These are phyloP conservation scores for Tetracladium marchalianum DNA, from an alignment of 495 filamentous ascomycete genomes.

Conservation along the genomic window DNA sequence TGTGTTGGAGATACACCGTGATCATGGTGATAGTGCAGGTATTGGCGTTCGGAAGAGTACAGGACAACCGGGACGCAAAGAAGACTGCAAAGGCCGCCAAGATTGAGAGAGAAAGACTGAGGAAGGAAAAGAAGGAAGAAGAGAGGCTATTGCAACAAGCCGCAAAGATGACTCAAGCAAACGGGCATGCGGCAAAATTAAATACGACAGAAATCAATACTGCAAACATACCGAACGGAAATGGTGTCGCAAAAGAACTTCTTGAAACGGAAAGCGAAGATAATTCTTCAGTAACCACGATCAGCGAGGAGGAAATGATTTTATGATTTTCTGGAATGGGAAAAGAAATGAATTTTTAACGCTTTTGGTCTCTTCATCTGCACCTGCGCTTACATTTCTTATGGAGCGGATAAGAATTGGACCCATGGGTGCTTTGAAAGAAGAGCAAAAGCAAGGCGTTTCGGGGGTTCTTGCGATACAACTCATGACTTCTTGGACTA, in stretches of 20 bases:
- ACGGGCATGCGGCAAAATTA: not conserved
- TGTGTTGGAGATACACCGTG: conserved; percentile 29
- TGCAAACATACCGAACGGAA: not conserved
- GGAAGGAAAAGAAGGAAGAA: conserved; percentile 8
- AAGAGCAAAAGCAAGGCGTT: conserved; percentile 5
- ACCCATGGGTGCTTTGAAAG: conserved; percentile 1
- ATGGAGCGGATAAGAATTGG: too few relatives aligned
- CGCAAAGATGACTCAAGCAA: not conserved
- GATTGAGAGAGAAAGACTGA: conserved; percentile 9
- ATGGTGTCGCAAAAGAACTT: not conserved
- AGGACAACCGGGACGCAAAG: conserved; percentile 13
- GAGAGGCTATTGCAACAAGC: not conserved
- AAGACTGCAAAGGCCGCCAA: conserved; percentile 7
- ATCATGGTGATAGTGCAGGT: conserved; percentile 20
- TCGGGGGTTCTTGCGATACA: not conserved
- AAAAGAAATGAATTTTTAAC: too few relatives aligned
- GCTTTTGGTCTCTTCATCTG: too few relatives aligned
- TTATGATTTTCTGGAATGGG: conserved; percentile 7
- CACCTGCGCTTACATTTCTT: too few relatives aligned
- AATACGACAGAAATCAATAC: not conserved
- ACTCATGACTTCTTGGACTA: too few relatives aligned
- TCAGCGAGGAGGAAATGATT: conserved; percentile 20
- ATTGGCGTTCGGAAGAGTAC: conserved; percentile 15
- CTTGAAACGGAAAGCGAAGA: conserved; percentile 8
- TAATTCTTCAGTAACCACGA: conserved; percentile 5